Evolutionary conservation across 306 rosid species (phyloP).

Genomic region (Cyamopsis tetragonoloba): DNA sequence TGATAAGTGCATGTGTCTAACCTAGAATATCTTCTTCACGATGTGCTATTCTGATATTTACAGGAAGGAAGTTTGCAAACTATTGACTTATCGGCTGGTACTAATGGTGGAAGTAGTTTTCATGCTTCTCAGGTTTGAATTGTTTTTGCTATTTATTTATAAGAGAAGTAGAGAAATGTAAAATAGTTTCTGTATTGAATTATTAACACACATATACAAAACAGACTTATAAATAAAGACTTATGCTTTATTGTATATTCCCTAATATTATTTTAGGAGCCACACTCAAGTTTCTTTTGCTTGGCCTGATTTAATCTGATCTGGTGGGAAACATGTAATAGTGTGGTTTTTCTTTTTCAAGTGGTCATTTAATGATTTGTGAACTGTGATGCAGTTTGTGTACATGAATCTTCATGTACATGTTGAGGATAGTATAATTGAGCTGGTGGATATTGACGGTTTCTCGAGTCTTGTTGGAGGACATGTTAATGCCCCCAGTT

Average conservation of each 20-base stretch:
- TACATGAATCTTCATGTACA: conserved; percentile 80
- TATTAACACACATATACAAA: too few species aligned
- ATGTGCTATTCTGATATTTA: conserved; percentile 32
- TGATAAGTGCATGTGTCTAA: not conserved
- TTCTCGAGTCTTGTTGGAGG: conserved; percentile 40
- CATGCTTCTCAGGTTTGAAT: conserved; percentile 75
- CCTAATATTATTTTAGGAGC: conserved; percentile 19
- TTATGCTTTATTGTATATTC: too few species aligned
- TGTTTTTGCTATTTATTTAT: not conserved
- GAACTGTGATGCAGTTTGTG: conserved; percentile 57
- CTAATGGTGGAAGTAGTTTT: conserved; percentile 62
- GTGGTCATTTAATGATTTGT: conserved; percentile 27
- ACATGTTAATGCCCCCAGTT: conserved; percentile 43
- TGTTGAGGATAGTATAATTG: conserved; percentile 74
- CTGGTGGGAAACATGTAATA: conserved; percentile 2
- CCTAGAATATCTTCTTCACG: conserved; percentile 7
- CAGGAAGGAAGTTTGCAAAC: conserved; percentile 74
- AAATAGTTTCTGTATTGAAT: too few species aligned
- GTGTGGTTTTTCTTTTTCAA: conserved; percentile 1
- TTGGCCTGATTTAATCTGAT: conserved; percentile 17
- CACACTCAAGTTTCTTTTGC: conserved; percentile 11
- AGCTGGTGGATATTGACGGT: conserved; percentile 47
- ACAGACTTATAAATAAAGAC: too few species aligned
- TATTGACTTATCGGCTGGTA: conserved; percentile 67
- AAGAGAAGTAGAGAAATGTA: too few species aligned